A percentile compares a stretch with the other conserved stretches of the same genome.
Evolutionary conservation across 352 stramenopile genomes (phyloP).

Genomic region (Globisporangium rhizosaccharum): DNA sequence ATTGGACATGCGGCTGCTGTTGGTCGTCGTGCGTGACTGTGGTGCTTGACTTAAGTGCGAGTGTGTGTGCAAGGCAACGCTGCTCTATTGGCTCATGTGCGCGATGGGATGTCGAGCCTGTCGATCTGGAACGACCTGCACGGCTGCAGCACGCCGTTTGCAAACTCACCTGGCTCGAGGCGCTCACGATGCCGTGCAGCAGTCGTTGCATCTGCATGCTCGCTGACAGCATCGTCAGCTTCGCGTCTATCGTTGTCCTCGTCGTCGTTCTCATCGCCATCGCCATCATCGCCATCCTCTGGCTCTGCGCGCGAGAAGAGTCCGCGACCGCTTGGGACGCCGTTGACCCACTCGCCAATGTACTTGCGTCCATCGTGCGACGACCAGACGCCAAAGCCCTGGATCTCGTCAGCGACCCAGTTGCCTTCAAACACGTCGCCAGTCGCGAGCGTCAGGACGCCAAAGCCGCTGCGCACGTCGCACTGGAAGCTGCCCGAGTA

Average conservation of each 20-base stretch:
- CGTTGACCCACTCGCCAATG: conserved; percentile 52
- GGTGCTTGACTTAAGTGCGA: background rate
- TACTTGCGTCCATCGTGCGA: conserved; percentile 35
- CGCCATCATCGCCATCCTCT: conserved; percentile 19
- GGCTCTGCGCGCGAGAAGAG: conserved; percentile 37
- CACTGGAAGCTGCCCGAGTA: conserved; percentile 49
- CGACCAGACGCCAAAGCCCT: conserved; percentile 65
- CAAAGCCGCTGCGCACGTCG: conserved; percentile 44
- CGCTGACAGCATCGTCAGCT: background rate
- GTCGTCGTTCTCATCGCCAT: background rate
- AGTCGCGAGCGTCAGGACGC: conserved; percentile 44
- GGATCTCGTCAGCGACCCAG: conserved; percentile 41
- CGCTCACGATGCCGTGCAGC: conserved; percentile 1
- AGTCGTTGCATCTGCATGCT: background rate
- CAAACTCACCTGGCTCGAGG: conserved; percentile 38
- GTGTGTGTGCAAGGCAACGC: too few relatives aligned
- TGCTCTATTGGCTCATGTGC: background rate
- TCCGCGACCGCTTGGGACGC: conserved; percentile 44
- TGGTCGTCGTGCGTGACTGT: background rate
- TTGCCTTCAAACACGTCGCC: conserved; percentile 68
- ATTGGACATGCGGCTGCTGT: conserved; percentile 14
- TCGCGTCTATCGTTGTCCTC: background rate
- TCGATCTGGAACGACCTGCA: conserved; percentile 44
- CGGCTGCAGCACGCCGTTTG: conserved; percentile 31
- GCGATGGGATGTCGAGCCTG: conserved; percentile 26